Base-by-base conservation (phyloP, 2,329 filamentous ascomycete species). In the Basipetospora chlamydospora region DNA sequence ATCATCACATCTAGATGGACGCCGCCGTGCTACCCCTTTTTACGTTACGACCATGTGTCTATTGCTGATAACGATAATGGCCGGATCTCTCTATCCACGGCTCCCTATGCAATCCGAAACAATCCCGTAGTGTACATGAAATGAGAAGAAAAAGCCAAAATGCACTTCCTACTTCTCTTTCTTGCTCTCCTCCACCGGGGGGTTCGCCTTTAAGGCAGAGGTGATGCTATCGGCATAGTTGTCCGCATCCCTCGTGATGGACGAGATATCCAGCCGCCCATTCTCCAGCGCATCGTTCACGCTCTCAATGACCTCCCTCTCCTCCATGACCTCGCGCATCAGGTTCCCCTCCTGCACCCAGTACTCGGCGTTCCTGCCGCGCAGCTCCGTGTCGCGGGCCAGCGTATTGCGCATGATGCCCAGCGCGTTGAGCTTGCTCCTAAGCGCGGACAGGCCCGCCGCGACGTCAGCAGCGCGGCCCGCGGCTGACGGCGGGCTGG, bases 341-440 rank as follows among this genome's bases (percentile, higher is more conserved):
- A 84, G 55, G 35, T 70, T 63, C 6, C 74, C 79, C 60, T 95
- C 84, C 30, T 79, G 77, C 8, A 65, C 61, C 88, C 88, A 96
- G 58, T 95, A 95, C 12, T 64, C 67, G 46, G 78, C 70, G 34
- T 70, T 69, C 40, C 70, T 68, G 3, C 57, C 64, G 41, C 86
- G 73, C 54, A 95, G 59, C 29, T 69, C 70, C 43, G 73, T 67
- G 57, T 95, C 83, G 38, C 87, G 63, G 39, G 80, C 64, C 12
- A 82, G 70, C 3, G 84, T 83, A 60, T 95, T 95, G 52, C 80
- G 73, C 31, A 93, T 61, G 39, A 93, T 75, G 6, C 75, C 80
- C 26, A 82, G 60, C 1, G 80, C 82, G 46, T 71, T 76, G 41
- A 93, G 54, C 53, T 79, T 85, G 38, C 72, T 68, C 51, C 76